phyloP scores from a whole-genome alignment of 2,329 filamentous ascomycete species.

The Dactylellina haptotyla region DNA sequence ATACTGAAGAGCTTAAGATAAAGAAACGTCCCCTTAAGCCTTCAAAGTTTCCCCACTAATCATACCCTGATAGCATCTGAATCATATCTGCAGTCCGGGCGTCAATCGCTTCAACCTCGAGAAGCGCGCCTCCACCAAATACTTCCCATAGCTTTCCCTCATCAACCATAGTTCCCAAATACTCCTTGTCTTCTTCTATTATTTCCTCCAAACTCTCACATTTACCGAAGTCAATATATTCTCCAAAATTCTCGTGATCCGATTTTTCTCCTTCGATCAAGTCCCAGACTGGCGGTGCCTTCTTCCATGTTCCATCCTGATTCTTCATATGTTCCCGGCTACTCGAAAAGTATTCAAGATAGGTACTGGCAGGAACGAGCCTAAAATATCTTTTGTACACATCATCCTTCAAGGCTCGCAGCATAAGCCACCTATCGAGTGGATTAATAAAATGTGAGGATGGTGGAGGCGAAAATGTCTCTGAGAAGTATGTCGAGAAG shows the following conservation, averaged over 20 bases:
- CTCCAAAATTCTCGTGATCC: conserved; percentile 19
- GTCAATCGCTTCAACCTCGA: conserved; percentile 5
- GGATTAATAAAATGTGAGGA: conserved; percentile 13
- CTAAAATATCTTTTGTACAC: conserved; percentile 50
- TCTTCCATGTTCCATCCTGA: conserved; percentile 25
- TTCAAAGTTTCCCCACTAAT: neutral
- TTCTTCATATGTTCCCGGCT: conserved; percentile 56
- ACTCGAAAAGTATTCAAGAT: conserved; percentile 54
- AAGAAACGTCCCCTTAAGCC: neutral
- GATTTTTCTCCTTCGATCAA: conserved; percentile 20
- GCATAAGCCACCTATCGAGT: conserved; percentile 25
- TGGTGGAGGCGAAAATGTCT: conserved; percentile 54
- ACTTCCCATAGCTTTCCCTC: conserved; percentile 37
- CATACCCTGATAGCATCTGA: neutral
- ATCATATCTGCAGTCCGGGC: neutral
- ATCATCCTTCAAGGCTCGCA: conserved; percentile 16
- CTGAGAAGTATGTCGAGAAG: conserved; percentile 53
- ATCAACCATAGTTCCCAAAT: conserved; percentile 35
- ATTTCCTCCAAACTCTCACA: neutral
- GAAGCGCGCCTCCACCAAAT: conserved; percentile 29
- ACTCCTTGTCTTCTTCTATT: conserved; percentile 4
- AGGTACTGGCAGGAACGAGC: conserved; percentile 48
- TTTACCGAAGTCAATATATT: conserved; percentile 35
- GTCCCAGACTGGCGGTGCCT: conserved; percentile 24
- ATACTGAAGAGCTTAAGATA: neutral